phyloP scores from a whole-genome alignment of 352 stramenopile genomes.

The Aphanomyces invadans region DNA sequence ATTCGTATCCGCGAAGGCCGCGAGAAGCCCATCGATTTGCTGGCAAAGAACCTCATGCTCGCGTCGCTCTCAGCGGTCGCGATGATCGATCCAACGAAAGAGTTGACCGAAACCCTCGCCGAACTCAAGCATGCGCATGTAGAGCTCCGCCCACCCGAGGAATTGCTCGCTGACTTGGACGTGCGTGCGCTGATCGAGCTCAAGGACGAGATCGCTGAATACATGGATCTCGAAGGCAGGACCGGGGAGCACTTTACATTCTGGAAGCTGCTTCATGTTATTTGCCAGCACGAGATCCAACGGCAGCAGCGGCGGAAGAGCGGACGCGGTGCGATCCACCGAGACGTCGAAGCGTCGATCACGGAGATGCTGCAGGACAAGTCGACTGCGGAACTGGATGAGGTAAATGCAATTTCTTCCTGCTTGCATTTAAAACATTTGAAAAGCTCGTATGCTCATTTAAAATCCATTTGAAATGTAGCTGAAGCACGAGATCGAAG shows the following conservation, averaged over 20 bases:
- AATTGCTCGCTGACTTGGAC: conserved; percentile 68
- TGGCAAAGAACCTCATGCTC: conserved; percentile 98
- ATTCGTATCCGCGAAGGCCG: conserved; percentile 80
- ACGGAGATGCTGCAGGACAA: conserved; percentile 86
- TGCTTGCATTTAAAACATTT: too few species aligned
- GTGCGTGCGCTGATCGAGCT: conserved; percentile 77
- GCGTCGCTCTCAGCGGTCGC: conserved; percentile 29
- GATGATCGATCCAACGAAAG: conserved; percentile 26
- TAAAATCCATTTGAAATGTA: too few species aligned
- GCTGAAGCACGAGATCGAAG: conserved; percentile 52
- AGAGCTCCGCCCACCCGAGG: conserved; percentile 59
- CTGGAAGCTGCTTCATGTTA: conserved; percentile 72
- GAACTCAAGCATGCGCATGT: conserved; percentile 64
- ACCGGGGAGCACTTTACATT: conserved; percentile 71
- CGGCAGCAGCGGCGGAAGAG: conserved; percentile 37
- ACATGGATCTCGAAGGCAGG: conserved; percentile 83
- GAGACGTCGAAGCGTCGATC: conserved; percentile 81
- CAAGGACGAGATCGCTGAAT: conserved; percentile 83
- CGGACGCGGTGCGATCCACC: conserved; percentile 74
- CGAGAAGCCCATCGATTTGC: conserved; percentile 94
- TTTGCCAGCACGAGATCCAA: conserved; percentile 69
- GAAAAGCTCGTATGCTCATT: too few species aligned
- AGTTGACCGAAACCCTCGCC: conserved; percentile 3
- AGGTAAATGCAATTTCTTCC: too few species aligned
- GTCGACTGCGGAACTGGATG: conserved; percentile 36